Conservation (phyloP, 2,329 filamentous ascomycete genomes). For the Cytospora chrysosperma region DNA sequence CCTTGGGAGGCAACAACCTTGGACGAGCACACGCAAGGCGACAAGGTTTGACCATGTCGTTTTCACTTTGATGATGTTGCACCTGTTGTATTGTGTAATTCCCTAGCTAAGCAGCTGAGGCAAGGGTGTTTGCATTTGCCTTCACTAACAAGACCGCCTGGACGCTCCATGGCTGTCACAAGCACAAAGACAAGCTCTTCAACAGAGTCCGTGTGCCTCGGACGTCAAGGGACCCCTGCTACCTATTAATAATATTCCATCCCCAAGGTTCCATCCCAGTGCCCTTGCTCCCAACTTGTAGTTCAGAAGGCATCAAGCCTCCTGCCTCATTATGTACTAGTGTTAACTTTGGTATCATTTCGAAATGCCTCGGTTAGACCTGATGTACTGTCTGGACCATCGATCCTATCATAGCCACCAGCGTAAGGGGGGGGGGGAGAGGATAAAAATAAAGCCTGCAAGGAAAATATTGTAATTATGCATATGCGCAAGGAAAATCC, state of each 20-base stretch:
- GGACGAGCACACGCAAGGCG: not conserved
- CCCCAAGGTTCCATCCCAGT: not conserved
- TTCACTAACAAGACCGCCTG: not conserved
- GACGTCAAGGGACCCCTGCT: not conserved
- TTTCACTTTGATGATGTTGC: too few species aligned
- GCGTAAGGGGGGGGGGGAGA: too few species aligned
- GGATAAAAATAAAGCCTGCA: not conserved
- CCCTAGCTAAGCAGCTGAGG: too few species aligned
- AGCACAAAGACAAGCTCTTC: not conserved
- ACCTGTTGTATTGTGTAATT: not conserved
- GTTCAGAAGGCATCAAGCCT: not conserved
- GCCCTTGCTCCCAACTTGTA: too few species aligned
- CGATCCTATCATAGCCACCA: not conserved
- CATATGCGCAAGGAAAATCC: not conserved
- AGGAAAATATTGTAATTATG: not conserved
- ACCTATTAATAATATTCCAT: not conserved
- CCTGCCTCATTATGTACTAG: not conserved
- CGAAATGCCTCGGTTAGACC: not conserved
- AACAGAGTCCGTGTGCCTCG: too few species aligned
- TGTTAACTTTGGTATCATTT: not conserved
- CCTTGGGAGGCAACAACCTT: too few species aligned
- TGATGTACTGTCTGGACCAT: not conserved
- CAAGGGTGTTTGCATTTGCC: too few species aligned
- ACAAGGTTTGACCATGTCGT: not conserved
- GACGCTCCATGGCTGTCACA: too few species aligned